phyloP scores from a whole-genome alignment of 1,139 yeast species.

The Groenewaldozyma sp. region DNA sequence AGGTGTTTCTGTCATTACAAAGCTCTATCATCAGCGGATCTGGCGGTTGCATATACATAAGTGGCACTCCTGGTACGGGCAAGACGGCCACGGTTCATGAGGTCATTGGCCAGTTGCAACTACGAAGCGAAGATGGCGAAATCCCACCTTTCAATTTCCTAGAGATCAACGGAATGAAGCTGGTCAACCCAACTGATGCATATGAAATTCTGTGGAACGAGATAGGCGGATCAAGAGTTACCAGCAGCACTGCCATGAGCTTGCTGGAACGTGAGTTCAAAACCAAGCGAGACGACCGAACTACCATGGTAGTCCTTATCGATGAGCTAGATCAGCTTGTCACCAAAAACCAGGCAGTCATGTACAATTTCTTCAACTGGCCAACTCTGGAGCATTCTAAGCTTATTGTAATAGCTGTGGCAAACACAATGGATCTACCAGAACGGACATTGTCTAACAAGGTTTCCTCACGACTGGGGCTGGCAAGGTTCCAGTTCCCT shows the following conservation, averaged over 20 bases:
- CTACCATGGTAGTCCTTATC: slow-evolving; percentile 66
- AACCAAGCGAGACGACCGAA: slow-evolving; percentile 27
- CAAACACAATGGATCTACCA: slow-evolving; percentile 96
- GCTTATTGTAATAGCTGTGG: slow-evolving; percentile 83
- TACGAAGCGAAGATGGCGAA: slow-evolving; percentile 34
- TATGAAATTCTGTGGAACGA: slow-evolving; percentile 78
- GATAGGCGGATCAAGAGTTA: slow-evolving; percentile 45
- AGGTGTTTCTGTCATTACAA: slow-evolving; percentile 62
- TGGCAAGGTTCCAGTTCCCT: slow-evolving; percentile 75
- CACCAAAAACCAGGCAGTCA: slow-evolving; percentile 73
- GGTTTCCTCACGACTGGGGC: slow-evolving; percentile 83
- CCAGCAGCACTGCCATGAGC: slow-evolving; percentile 54
- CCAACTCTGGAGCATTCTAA: slow-evolving; percentile 76
- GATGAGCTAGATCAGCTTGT: slow-evolving; percentile 94
- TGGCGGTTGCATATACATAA: slow-evolving; percentile 81
- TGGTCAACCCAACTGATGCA: slow-evolving; percentile 76
- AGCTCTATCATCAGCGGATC: slow-evolving; percentile 61
- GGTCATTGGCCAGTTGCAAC: slow-evolving; percentile 58
- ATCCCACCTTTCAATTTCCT: slow-evolving; percentile 56
- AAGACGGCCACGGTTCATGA: slow-evolving; percentile 91
- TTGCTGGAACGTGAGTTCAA: slow-evolving; percentile 47
- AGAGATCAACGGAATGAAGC: slow-evolving; percentile 86
- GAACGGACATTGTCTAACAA: slow-evolving; percentile 82
- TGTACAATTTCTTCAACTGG: slow-evolving; percentile 98
- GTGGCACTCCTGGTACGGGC: slow-evolving; percentile 98